Percentiles rank a stretch among this genome's conserved stretches.
These are phyloP conservation scores for Capsicum pubescens DNA, from an alignment of 257 asterid species.

Conservation along the genomic window DNA sequence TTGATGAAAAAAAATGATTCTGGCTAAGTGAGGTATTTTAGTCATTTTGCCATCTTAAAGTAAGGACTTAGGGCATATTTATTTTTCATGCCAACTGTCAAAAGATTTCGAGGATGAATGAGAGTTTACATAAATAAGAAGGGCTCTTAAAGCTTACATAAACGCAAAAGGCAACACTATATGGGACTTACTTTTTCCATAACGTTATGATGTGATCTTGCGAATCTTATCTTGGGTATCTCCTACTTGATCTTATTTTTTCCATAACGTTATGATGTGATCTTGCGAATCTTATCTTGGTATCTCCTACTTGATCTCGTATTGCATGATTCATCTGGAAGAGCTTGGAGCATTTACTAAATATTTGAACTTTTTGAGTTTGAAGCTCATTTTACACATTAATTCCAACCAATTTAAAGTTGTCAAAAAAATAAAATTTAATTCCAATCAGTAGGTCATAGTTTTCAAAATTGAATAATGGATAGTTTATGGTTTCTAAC, in stretches of 20 bases:
- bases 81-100: neutral
- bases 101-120: neutral
- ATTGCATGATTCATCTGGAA: neutral
- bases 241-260: neutral
- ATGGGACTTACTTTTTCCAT: neutral
- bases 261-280: conserved; percentile 3
- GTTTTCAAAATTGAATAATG: neutral
- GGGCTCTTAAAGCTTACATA: neutral
- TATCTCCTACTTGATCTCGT: conserved; percentile 1
- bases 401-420: neutral
- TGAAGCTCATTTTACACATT: neutral
- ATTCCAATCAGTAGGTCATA: neutral
- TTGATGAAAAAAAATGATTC: neutral
- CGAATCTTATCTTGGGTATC: no score
- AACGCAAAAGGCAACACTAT: neutral
- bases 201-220: no score
- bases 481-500: neutral
- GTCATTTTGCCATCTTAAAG: neutral
- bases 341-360: conserved; percentile 1
- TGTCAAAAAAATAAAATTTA: neutral
- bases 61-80: no score
- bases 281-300: neutral
- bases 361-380: conserved; percentile 5
- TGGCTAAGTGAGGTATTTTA: neutral
- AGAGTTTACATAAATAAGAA: conserved; percentile 1